Evolutionary conservation across 2,329 filamentous ascomycete genomes (phyloP).

Genomic region (Nothopassalora personata): DNA sequence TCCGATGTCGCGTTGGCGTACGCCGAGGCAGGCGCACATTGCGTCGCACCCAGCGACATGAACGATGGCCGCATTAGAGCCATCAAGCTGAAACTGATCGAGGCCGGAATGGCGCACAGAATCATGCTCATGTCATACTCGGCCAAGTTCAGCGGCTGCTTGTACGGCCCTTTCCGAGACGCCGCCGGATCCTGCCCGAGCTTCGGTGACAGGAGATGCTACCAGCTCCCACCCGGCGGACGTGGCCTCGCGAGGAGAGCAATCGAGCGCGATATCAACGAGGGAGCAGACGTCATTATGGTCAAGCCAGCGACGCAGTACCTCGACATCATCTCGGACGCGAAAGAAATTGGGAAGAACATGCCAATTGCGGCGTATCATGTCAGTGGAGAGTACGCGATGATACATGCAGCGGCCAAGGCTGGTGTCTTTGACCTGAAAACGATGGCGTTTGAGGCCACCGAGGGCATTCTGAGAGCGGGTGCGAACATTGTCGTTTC

Average conservation of each 20-base stretch:
- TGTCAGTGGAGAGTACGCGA: constrained; percentile 93
- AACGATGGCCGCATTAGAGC: constrained; percentile 95
- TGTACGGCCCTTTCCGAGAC: constrained; percentile 96
- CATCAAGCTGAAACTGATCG: constrained; percentile 96
- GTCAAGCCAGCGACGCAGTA: constrained; percentile 96
- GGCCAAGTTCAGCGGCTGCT: constrained; percentile 92
- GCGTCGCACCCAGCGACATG: constrained; percentile 96
- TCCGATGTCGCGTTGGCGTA: constrained; percentile 97
- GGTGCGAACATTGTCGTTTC: constrained; percentile 89
- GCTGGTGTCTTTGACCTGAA: constrained; percentile 95
- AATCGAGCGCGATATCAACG: constrained; percentile 80
- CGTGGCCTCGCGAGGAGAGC: constrained; percentile 86
- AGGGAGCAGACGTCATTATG: constrained; percentile 98
- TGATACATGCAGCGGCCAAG: constrained; percentile 93
- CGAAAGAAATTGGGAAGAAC: constrained; percentile 87
- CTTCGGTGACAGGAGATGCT: constrained; percentile 93
- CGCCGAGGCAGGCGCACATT: constrained; percentile 91
- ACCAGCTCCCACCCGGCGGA: constrained; percentile 89
- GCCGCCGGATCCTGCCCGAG: constrained; percentile 85
- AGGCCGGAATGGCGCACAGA: constrained; percentile 85
- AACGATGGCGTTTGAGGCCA: constrained; percentile 89
- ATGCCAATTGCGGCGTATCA: constrained; percentile 94
- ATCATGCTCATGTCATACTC: constrained; percentile 96
- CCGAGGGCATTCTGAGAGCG: constrained; percentile 85
- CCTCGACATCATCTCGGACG: constrained; percentile 94